These are phyloP conservation scores for Phytophthora podocarpi DNA, from an alignment of 352 stramenopile genomes.

Conservation along the genomic window DNA sequence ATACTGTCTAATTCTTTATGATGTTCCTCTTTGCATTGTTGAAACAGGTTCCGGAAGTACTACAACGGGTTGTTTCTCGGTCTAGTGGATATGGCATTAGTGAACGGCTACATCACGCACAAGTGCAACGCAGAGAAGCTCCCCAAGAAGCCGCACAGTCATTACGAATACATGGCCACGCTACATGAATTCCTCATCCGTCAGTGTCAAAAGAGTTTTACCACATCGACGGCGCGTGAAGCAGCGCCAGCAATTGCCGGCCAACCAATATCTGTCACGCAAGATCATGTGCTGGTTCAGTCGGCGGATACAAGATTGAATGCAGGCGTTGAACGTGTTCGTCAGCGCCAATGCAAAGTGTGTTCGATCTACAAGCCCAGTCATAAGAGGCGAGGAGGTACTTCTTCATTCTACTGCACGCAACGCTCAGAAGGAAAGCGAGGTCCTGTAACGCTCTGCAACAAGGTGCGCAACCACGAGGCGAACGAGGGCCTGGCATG, in stretches of 20 bases:
- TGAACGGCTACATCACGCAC: slow-evolving; percentile 25
- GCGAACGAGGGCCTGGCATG: slow-evolving; percentile 7
- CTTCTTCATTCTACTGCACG: background rate
- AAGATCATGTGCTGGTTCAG: background rate
- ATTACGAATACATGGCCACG: background rate
- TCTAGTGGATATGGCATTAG: slow-evolving; percentile 25
- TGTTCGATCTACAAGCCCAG: too few species aligned
- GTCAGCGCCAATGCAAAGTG: slow-evolving; percentile 1
- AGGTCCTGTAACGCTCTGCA: slow-evolving; percentile 8
- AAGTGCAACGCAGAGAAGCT: background rate
- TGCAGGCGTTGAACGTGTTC: background rate
- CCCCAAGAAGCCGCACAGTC: background rate
- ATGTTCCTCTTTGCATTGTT: background rate
- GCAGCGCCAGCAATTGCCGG: background rate
- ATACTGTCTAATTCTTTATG: background rate
- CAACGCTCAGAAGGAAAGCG: background rate
- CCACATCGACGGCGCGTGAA: background rate
- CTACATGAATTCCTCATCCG: background rate
- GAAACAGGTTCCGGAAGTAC: slow-evolving; percentile 16
- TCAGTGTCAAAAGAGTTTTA: background rate
- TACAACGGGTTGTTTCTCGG: slow-evolving; percentile 24
- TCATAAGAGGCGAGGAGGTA: slow-evolving; percentile 11
- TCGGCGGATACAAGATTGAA: background rate
- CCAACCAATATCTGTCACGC: background rate
- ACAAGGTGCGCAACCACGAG: background rate